Evolutionary conservation across 2,329 filamentous ascomycete species (phyloP).

Genomic region (Cercospora sp.): DNA sequence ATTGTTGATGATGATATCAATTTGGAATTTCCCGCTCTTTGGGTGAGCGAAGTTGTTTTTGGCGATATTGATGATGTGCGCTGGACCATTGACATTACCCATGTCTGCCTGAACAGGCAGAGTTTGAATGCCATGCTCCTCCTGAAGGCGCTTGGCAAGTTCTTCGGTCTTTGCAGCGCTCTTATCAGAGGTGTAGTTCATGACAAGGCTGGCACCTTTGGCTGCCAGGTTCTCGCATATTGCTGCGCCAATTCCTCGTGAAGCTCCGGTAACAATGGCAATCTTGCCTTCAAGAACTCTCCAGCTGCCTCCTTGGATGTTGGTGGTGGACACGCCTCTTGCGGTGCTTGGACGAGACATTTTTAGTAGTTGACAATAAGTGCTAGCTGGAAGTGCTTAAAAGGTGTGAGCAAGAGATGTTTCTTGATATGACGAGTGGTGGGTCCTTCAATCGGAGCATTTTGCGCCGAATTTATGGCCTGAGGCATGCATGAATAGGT

Average conservation of each 20-base stretch:
- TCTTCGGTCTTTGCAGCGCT: conserved; percentile 55
- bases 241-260: conserved; percentile 73
- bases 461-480: neutral
- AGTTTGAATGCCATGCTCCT: conserved; percentile 61
- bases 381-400: neutral
- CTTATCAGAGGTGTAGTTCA: conserved; percentile 70
- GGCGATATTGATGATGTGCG: conserved; percentile 59
- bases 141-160: conserved; percentile 57
- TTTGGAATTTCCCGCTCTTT: conserved; percentile 59
- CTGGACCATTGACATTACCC: conserved; percentile 60
- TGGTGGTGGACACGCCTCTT: conserved; percentile 23
- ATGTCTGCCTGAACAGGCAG: conserved; percentile 71
- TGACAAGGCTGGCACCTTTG: conserved; percentile 68
- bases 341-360: conserved; percentile 28
- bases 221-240: conserved; percentile 69
- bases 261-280: conserved; percentile 76
- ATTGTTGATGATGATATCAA: conserved; percentile 88
- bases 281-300: conserved; percentile 66
- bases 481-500: neutral
- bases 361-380: neutral
- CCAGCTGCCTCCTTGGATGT: conserved; percentile 16
- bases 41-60: conserved; percentile 60
- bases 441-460: neutral
- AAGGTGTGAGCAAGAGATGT: neutral
- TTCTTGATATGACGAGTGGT: conserved; percentile 1